Percentiles rank a stretch among this genome's conserved stretches.
These are phyloP conservation scores for Peterozyma toletana DNA, from an alignment of 805 yeast species.

Conservation along the genomic window DNA sequence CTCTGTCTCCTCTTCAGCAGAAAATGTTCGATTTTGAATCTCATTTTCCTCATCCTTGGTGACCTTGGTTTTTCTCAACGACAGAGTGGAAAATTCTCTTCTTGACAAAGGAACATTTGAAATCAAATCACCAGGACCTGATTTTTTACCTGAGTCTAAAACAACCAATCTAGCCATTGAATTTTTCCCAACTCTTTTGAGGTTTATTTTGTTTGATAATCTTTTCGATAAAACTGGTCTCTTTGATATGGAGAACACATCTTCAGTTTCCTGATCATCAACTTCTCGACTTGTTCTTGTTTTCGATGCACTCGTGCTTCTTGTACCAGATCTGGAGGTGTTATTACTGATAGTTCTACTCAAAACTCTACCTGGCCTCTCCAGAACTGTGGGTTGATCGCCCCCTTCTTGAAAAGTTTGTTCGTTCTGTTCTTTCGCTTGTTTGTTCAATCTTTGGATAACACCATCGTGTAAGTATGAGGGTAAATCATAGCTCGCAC, in stretches of 20 bases:
- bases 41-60: constrained; percentile 12
- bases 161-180: constrained; percentile 37
- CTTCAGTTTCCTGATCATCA: constrained; percentile 1
- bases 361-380: background rate
- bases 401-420: background rate
- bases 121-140: constrained; percentile 80
- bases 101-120: constrained; percentile 73
- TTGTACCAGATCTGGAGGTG: background rate
- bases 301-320: constrained; percentile 6
- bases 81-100: constrained; percentile 13
- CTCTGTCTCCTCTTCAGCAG: constrained; percentile 65
- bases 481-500: constrained; percentile 47
- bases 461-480: constrained; percentile 54
- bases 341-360: background rate
- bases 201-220: background rate
- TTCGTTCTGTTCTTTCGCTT: background rate
- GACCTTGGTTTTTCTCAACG: background rate
- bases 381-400: background rate
- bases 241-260: constrained; percentile 8
- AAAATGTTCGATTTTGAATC: constrained; percentile 30
- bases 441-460: constrained; percentile 30
- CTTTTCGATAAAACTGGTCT: background rate
- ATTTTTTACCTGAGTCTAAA: constrained; percentile 44
- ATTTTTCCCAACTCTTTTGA: background rate
- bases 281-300: background rate